A percentile compares a stretch with the other conserved stretches of the same genome.
Conservation (phyloP, 2,329 filamentous ascomycete genomes). For the Mollisiaceae sp. region DNA sequence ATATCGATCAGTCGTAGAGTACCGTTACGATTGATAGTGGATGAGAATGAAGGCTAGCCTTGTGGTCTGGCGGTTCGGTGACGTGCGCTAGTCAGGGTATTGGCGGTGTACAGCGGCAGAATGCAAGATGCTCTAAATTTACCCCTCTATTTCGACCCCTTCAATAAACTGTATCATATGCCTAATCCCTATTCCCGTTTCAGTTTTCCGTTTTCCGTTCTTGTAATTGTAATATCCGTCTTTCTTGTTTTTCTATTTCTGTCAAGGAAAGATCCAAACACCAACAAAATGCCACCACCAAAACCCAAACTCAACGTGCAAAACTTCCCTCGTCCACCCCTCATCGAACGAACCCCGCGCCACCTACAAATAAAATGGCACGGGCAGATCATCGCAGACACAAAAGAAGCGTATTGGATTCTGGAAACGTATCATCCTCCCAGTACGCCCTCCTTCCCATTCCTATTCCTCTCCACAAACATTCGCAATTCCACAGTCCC, state of each 20-base stretch:
- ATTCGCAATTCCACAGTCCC: not conserved
- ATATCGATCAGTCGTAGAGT: not conserved
- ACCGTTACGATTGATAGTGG: constrained; percentile 11
- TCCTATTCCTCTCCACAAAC: not conserved
- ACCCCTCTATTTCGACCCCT: constrained; percentile 26
- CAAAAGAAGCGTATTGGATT: constrained; percentile 64
- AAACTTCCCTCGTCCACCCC: constrained; percentile 62
- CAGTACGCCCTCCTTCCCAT: constrained; percentile 45
- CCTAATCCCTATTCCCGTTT: not conserved
- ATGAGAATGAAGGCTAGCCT: constrained; percentile 26
- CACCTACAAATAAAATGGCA: constrained; percentile 63
- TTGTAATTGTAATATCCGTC: constrained; percentile 3
- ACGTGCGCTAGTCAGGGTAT: not conserved
- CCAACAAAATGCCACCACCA: constrained; percentile 45
- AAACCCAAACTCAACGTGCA: constrained; percentile 58
- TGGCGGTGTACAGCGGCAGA: not conserved
- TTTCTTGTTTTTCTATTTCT: not conserved
- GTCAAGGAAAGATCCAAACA: not conserved
- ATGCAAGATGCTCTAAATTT: constrained; percentile 7
- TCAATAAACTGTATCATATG: constrained; percentile 20
- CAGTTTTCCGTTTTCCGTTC: constrained; percentile 6
- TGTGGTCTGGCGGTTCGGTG: constrained; percentile 20
- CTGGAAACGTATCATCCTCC: constrained; percentile 67
- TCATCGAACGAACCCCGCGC: constrained; percentile 57
- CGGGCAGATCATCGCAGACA: constrained; percentile 60